phyloP scores from a whole-genome alignment of 352 stramenopile genomes.

The Phytophthora palmivora region DNA sequence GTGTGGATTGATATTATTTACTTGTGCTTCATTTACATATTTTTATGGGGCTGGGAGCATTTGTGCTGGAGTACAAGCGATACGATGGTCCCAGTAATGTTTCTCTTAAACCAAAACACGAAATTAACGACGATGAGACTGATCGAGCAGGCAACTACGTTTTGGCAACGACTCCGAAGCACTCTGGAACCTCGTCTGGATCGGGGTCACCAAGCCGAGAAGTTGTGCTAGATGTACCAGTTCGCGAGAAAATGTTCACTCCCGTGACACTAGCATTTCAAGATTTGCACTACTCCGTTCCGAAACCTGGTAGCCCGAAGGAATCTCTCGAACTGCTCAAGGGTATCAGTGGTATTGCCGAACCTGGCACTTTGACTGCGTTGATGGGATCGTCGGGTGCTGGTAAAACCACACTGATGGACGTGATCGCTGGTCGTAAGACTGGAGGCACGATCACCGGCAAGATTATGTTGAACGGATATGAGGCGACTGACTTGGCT shows the following conservation, averaged over 20 bases:
- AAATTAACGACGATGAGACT: background rate
- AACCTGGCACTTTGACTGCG: slow-evolving; percentile 74
- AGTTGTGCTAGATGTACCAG: slow-evolving; percentile 15
- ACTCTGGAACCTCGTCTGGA: slow-evolving; percentile 13
- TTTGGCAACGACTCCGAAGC: slow-evolving; percentile 22
- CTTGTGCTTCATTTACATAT: slow-evolving; percentile 26
- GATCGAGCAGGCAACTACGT: slow-evolving; percentile 16
- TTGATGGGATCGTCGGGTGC: slow-evolving; percentile 83
- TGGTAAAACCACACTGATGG: slow-evolving; percentile 19
- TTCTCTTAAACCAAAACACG: slow-evolving; percentile 14
- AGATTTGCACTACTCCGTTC: slow-evolving; percentile 46
- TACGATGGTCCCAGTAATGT: slow-evolving; percentile 36
- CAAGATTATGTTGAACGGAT: slow-evolving; percentile 56
- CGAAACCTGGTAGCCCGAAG: slow-evolving; percentile 35
- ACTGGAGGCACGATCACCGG: slow-evolving; percentile 67
- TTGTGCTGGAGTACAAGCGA: slow-evolving; percentile 46
- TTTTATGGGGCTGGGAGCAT: slow-evolving; percentile 32
- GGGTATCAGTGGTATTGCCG: slow-evolving; percentile 47
- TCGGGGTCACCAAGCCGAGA: slow-evolving; percentile 3
- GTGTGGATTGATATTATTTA: slow-evolving; percentile 39
- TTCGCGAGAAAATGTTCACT: slow-evolving; percentile 24
- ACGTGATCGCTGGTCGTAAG: slow-evolving; percentile 22
- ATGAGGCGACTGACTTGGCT: slow-evolving; percentile 44
- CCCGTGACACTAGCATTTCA: slow-evolving; percentile 42
- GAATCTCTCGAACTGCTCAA: slow-evolving; percentile 57